Percentiles rank a stretch among this genome's conserved stretches.
Evolutionary conservation across 129 eudicot species (phyloP).

Genomic region (sunflower (Helianthus annuus)): DNA sequence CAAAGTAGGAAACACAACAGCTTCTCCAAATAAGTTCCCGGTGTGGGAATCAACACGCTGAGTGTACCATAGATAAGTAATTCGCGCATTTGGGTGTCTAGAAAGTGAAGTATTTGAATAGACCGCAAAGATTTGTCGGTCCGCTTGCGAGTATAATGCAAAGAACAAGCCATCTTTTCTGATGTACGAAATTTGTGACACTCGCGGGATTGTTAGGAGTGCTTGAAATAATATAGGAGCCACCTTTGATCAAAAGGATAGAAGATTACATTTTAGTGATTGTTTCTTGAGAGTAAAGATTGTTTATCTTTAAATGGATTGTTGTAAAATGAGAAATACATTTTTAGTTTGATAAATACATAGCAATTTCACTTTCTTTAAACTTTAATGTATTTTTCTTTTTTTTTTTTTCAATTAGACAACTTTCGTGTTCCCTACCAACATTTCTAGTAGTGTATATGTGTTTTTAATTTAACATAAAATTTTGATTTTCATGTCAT

Average conservation of each 20-base stretch:
- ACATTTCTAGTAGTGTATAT: too few relatives aligned
- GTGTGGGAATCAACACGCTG: slow-evolving; percentile 47
- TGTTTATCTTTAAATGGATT: too few relatives aligned
- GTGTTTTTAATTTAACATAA: too few relatives aligned
- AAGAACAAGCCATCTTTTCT: slow-evolving; percentile 53
- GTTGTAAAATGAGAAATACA: too few relatives aligned
- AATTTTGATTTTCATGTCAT: too few relatives aligned
- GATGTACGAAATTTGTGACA: slow-evolving; percentile 56
- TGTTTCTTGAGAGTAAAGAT: not conserved
- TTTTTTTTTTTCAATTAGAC: too few relatives aligned
- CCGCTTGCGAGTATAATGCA: slow-evolving; percentile 33
- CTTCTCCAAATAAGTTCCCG: slow-evolving; percentile 52
- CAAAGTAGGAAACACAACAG: slow-evolving; percentile 21
- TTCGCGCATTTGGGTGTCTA: not conserved
- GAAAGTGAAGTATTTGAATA: slow-evolving; percentile 55
- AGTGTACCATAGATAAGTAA: slow-evolving; percentile 33
- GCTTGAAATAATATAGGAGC: slow-evolving; percentile 63
- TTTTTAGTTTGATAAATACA: too few relatives aligned
- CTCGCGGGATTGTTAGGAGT: slow-evolving; percentile 44
- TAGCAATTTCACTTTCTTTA: too few relatives aligned
- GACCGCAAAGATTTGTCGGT: slow-evolving; percentile 33
- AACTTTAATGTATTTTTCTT: too few relatives aligned
- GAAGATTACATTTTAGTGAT: not conserved
- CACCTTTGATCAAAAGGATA: slow-evolving; percentile 43
- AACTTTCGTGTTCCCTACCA: too few relatives aligned